Conservation (phyloP, 179 eudicot species). For the Spinacia oleracea region DNA sequence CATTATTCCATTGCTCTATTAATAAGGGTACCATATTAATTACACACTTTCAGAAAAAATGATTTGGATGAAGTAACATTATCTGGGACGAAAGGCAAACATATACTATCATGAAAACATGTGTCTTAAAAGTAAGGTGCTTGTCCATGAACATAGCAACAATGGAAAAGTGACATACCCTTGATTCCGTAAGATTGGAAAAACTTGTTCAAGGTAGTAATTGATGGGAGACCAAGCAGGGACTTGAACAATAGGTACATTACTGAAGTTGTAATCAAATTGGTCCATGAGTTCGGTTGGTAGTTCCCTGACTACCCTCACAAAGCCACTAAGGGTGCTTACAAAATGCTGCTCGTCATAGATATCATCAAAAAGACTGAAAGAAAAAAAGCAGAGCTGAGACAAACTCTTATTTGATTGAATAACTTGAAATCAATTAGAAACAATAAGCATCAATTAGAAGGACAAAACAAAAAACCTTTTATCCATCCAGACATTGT, state of each 20-base stretch:
- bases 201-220: slow-evolving; percentile 61
- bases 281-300: slow-evolving; percentile 56
- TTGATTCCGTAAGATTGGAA: slow-evolving; percentile 59
- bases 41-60: not conserved
- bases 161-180: slow-evolving; percentile 43
- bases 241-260: slow-evolving; percentile 54
- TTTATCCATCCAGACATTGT: slow-evolving; percentile 81
- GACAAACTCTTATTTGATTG: not conserved
- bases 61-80: not conserved
- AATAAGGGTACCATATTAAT: not conserved
- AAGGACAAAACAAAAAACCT: slow-evolving; percentile 40
- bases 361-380: slow-evolving; percentile 73
- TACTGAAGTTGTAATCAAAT: slow-evolving; percentile 54
- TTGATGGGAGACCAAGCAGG: slow-evolving; percentile 77
- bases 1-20: not conserved
- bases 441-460: not conserved
- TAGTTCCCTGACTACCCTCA: slow-evolving; percentile 48
- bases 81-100: not conserved
- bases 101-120: not conserved
- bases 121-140: not conserved
- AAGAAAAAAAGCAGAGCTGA: slow-evolving; percentile 13
- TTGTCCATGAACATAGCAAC: not conserved
- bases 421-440: not conserved
- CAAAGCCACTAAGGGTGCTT: slow-evolving; percentile 45
- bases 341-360: slow-evolving; percentile 72